phyloP scores from a whole-genome alignment of 768 basidiomycete genomes.

The Agaricus blazei region DNA sequence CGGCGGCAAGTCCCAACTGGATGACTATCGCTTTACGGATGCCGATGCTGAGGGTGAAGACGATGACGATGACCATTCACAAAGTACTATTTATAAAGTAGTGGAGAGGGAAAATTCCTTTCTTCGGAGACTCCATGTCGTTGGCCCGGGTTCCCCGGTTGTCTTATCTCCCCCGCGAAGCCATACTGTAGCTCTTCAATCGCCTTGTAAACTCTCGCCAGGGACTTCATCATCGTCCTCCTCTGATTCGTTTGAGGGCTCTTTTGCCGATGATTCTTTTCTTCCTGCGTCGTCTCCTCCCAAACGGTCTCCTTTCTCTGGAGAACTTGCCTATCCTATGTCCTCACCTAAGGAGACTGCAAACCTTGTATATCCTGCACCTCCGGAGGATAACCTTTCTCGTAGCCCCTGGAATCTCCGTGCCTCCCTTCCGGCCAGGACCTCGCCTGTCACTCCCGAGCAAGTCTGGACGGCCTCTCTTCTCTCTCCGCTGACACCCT shows the following conservation, averaged over 20 bases:
- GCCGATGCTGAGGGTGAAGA: conserved; percentile 3
- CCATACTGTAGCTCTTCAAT: conserved; percentile 10
- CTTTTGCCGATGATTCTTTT: background rate
- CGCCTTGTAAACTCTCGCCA: conserved; percentile 13
- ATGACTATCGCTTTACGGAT: background rate
- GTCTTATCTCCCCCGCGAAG: background rate
- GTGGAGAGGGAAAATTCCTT: background rate
- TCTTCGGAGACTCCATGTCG: conserved; percentile 1
- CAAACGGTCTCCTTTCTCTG: background rate
- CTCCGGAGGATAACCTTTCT: no score
- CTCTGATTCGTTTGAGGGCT: background rate
- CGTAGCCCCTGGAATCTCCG: no score
- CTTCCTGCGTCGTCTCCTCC: background rate
- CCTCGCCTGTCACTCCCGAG: background rate
- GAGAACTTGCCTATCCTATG: background rate
- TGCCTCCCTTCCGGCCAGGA: background rate
- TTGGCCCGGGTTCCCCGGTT: background rate
- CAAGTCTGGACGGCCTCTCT: background rate
- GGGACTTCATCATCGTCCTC: background rate
- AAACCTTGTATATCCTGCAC: no score
- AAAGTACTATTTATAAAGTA: background rate
- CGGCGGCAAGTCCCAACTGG: background rate
- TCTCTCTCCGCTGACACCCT: conserved; percentile 9
- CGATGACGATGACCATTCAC: background rate
- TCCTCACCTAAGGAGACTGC: no score